phyloP scores from a whole-genome alignment of 768 basidiomycete genomes.

The Leccinum subtestaceum region DNA sequence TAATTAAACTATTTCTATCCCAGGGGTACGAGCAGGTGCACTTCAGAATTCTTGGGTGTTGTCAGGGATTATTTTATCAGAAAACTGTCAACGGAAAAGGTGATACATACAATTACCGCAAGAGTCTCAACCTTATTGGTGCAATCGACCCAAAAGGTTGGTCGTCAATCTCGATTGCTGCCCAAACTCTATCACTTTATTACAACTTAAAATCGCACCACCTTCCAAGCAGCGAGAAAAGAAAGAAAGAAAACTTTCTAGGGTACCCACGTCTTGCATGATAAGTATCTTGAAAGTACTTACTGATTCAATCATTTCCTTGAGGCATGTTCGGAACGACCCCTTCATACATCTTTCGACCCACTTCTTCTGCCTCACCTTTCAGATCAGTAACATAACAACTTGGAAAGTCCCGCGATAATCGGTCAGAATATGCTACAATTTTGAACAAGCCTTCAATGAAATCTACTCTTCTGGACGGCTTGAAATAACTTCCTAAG shows the following conservation, averaged over 20 bases:
- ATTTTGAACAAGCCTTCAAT: neutral
- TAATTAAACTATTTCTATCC: slow-evolving; percentile 35
- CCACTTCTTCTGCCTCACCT: slow-evolving; percentile 19
- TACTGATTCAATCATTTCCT: neutral
- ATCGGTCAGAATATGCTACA: slow-evolving; percentile 7
- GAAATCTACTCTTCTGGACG: slow-evolving; percentile 3
- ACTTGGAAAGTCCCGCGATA: slow-evolving; percentile 24
- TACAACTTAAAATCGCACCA: slow-evolving; percentile 45
- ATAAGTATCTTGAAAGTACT: neutral
- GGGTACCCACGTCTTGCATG: neutral
- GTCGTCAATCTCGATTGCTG: slow-evolving; percentile 43
- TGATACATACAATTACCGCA: slow-evolving; percentile 21
- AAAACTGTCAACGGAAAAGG: slow-evolving; percentile 27
- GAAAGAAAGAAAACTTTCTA: neutral
- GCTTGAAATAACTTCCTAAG: neutral
- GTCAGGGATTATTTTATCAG: slow-evolving; percentile 25
- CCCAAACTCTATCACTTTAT: slow-evolving; percentile 53
- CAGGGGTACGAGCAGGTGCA: slow-evolving; percentile 18
- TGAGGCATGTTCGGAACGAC: slow-evolving; percentile 10
- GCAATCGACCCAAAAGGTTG: slow-evolving; percentile 39
- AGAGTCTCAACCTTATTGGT: slow-evolving; percentile 36
- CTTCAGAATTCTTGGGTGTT: neutral
- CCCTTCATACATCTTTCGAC: slow-evolving; percentile 10
- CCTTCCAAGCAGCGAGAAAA: slow-evolving; percentile 7
- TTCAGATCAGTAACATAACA: slow-evolving; percentile 16